These are phyloP conservation scores for Lasiosphaeriaceae sp. DNA, from an alignment of 495 filamentous ascomycete species.

Conservation along the genomic window DNA sequence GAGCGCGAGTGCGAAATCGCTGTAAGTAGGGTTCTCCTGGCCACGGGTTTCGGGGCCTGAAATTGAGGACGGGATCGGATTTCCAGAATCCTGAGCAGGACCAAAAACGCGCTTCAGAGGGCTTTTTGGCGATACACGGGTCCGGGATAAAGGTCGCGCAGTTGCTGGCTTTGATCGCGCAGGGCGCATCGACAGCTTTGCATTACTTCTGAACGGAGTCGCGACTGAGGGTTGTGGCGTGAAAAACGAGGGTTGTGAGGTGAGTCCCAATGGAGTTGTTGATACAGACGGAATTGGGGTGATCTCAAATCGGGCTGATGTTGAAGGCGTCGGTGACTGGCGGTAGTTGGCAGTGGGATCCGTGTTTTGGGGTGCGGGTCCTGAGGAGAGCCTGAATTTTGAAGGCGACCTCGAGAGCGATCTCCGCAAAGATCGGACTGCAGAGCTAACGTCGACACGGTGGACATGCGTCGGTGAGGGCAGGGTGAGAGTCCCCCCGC, in stretches of 20 bases:
- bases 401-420: constrained; percentile 86
- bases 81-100: constrained; percentile 66
- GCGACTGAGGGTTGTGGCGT: constrained; percentile 28
- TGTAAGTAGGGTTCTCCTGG: constrained; percentile 53
- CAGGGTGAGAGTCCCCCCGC: constrained; percentile 75
- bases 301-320: constrained; percentile 5
- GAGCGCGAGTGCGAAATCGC: constrained; percentile 26
- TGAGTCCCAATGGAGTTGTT: constrained; percentile 22
- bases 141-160: constrained; percentile 41
- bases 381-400: constrained; percentile 64
- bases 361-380: constrained; percentile 9
- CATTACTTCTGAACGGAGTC: constrained; percentile 38
- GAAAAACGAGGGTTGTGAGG: constrained; percentile 19
- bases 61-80: constrained; percentile 50
- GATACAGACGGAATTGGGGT: constrained; percentile 19
- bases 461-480: constrained; percentile 78
- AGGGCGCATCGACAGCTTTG: constrained; percentile 52
- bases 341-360: constrained; percentile 5
- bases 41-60: constrained; percentile 32
- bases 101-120: constrained; percentile 72
- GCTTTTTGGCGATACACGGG: constrained; percentile 65
- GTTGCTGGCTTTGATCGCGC: constrained; percentile 42
- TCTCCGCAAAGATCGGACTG: constrained; percentile 72
- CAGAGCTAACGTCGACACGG: constrained; percentile 71
- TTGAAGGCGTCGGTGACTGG: constrained; percentile 13